Conservation (phyloP, 164 flowering plant genomes). For the Aristolochia californica region DNA sequence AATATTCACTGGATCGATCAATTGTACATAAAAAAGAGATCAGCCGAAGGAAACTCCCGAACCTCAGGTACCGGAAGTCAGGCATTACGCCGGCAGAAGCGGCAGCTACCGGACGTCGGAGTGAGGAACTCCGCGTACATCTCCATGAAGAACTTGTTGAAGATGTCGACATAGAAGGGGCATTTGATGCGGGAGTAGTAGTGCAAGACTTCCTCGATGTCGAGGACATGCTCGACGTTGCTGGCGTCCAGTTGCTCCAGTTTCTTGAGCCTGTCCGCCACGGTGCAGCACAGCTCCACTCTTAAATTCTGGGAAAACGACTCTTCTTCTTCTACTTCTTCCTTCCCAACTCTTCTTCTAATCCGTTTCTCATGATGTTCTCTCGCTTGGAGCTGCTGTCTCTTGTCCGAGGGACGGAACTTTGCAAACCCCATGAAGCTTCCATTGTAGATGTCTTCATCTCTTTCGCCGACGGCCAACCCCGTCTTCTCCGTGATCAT, state of each 20-base stretch:
- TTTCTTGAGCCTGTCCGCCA: constrained; percentile 50
- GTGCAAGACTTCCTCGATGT: constrained; percentile 66
- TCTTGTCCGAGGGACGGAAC: neutral
- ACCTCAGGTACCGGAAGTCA: no score
- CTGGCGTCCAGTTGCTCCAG: constrained; percentile 45
- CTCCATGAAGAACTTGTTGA: constrained; percentile 68
- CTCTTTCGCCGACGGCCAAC: neutral
- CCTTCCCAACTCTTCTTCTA: neutral
- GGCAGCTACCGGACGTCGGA: neutral
- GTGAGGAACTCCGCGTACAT: constrained; percentile 35
- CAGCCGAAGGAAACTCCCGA: no score
- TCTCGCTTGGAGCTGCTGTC: neutral
- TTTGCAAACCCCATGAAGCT: constrained; percentile 13
- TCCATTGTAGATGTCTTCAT: constrained; percentile 15
- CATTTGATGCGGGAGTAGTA: constrained; percentile 68
- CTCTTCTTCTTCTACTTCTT: constrained; percentile 8
- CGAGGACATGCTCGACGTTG: constrained; percentile 51
- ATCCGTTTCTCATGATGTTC: constrained; percentile 1
- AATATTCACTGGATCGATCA: no score
- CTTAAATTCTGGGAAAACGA: constrained; percentile 5
- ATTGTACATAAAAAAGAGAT: no score
- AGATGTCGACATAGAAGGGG: constrained; percentile 65
- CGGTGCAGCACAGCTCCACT: constrained; percentile 13
- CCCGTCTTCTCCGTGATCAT: neutral
- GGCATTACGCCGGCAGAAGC: constrained; percentile 1